Conservation (phyloP, 805 yeast species). For the Starmera amethionina region DNA sequence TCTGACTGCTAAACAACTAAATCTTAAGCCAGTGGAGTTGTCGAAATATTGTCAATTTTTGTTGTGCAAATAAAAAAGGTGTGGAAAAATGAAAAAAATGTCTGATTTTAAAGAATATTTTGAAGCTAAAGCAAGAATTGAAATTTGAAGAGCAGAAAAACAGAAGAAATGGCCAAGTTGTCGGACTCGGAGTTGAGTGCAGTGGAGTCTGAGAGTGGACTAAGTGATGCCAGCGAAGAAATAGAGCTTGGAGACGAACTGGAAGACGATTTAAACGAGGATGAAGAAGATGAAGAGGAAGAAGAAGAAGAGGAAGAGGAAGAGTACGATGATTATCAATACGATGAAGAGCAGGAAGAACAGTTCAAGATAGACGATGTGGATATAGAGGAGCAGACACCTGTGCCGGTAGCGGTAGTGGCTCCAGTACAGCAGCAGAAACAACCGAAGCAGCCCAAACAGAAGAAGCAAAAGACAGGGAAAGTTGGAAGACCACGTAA, state of each 20-base stretch:
- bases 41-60: constrained; percentile 14
- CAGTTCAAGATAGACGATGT: background rate
- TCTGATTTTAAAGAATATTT: no score
- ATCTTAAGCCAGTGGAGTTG: constrained; percentile 19
- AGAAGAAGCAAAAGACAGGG: background rate
- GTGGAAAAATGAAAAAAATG: background rate
- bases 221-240: background rate
- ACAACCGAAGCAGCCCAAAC: background rate
- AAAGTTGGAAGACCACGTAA: constrained; percentile 1
- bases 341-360: background rate
- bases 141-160: background rate
- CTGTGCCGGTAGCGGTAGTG: constrained; percentile 2
- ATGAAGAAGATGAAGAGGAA: constrained; percentile 1
- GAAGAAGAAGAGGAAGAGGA: constrained; percentile 7
- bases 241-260: background rate
- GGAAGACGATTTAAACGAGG: background rate
- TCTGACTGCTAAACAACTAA: background rate
- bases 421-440: background rate
- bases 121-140: no score
- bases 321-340: constrained; percentile 1
- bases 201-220: background rate
- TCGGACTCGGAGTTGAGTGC: constrained; percentile 2
- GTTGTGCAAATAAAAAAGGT: constrained; percentile 1
- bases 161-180: background rate
- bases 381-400: background rate